Percentiles rank a stretch among this genome's conserved stretches.
Conservation (phyloP, 2,329 filamentous ascomycete genomes). For the Pochonia chlamydosporia region DNA sequence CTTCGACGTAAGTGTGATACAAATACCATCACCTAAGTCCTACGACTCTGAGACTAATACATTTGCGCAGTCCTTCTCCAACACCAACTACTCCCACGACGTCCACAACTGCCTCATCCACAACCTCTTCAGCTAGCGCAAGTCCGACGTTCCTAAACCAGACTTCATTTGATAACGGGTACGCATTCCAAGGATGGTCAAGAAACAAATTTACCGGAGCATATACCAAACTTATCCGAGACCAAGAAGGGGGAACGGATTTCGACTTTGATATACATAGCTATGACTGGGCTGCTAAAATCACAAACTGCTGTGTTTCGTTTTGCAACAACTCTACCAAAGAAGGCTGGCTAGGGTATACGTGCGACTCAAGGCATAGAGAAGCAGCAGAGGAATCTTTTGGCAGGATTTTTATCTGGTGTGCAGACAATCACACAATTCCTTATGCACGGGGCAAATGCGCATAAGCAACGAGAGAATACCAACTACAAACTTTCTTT, state of each 20-base stretch:
- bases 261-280: slow-evolving; percentile 14
- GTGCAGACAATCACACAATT: slow-evolving; percentile 4
- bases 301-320: slow-evolving; percentile 17
- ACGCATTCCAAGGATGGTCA: slow-evolving; percentile 27
- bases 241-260: slow-evolving; percentile 17
- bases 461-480: neutral
- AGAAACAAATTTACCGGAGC: slow-evolving; percentile 17
- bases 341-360: slow-evolving; percentile 15
- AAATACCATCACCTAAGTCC: too few species aligned
- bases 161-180: slow-evolving; percentile 11
- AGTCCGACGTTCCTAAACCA: slow-evolving; percentile 15
- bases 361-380: slow-evolving; percentile 18
- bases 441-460: neutral
- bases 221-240: slow-evolving; percentile 14
- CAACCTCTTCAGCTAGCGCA: neutral
- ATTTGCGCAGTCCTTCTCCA: neutral
- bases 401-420: slow-evolving; percentile 19
- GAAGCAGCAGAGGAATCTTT: slow-evolving; percentile 13
- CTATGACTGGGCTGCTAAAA: slow-evolving; percentile 16
- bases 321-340: slow-evolving; percentile 17
- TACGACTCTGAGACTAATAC: too few species aligned
- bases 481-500: neutral
- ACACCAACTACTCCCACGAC: neutral
- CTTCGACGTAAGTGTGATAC: too few species aligned
- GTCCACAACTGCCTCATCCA: neutral